Conservation (phyloP, 371 early-diverging fungal species). For the Phascolomyces articulosus region DNA sequence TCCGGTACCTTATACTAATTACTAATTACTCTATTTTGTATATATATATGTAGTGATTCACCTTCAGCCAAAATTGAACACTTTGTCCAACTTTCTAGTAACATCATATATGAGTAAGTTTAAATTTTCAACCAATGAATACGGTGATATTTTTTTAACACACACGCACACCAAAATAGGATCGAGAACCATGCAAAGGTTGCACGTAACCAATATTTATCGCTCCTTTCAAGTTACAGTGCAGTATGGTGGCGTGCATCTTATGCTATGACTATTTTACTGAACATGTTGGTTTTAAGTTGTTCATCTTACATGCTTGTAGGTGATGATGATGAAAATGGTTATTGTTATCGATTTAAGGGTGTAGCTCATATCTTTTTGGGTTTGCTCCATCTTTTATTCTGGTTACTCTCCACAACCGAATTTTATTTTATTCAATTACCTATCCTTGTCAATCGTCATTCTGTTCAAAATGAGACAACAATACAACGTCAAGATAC, state of each 20-base stretch:
- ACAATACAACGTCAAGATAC: background rate
- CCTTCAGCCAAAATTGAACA: slow-evolving; percentile 59
- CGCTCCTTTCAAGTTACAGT: slow-evolving; percentile 43
- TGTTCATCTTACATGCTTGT: slow-evolving; percentile 24
- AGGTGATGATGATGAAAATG: background rate
- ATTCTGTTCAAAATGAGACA: slow-evolving; percentile 6
- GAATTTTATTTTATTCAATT: slow-evolving; percentile 59
- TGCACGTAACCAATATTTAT: slow-evolving; percentile 37
- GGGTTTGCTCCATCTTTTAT: slow-evolving; percentile 34
- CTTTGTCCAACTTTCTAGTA: slow-evolving; percentile 53
- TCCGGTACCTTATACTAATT: no score
- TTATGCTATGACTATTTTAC: slow-evolving; percentile 39
- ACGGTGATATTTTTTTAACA: background rate
- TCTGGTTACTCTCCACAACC: slow-evolving; percentile 46
- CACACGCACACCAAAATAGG: slow-evolving; percentile 5
- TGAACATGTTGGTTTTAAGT: slow-evolving; percentile 42
- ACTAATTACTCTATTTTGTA: background rate
- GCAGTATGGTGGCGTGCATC: slow-evolving; percentile 56
- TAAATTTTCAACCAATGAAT: no score
- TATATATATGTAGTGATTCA: slow-evolving; percentile 34
- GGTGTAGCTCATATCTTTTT: slow-evolving; percentile 19
- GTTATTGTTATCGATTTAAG: slow-evolving; percentile 1
- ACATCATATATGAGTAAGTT: slow-evolving; percentile 55
- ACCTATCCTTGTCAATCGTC: slow-evolving; percentile 52
- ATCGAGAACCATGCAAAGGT: slow-evolving; percentile 58